Conservation (phyloP, 169 alveolate genomes). For the Plasmodium cynomolgi region DNA sequence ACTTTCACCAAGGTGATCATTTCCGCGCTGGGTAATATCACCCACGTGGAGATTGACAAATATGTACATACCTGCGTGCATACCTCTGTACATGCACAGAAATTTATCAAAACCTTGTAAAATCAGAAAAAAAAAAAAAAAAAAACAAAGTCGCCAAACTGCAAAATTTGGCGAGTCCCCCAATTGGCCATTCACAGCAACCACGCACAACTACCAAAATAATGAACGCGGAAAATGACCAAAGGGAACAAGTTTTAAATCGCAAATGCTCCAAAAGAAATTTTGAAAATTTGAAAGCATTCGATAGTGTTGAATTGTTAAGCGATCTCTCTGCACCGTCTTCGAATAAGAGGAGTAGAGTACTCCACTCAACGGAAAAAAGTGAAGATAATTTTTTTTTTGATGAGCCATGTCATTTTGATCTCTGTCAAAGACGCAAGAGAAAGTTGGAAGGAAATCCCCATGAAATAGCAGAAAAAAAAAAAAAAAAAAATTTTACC, state of each 20-base stretch:
- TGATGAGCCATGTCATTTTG: background rate
- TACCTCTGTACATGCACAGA: background rate
- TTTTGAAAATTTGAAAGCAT: constrained; percentile 4
- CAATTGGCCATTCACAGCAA: background rate
- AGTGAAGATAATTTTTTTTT: background rate
- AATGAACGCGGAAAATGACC: background rate
- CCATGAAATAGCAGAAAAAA: constrained; percentile 13
- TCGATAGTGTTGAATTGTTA: background rate
- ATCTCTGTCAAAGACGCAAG: background rate
- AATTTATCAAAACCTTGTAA: background rate
- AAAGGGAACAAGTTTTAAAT: constrained; percentile 3
- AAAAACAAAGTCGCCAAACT: background rate
- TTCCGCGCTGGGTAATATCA: background rate
- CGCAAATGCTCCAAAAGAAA: constrained; percentile 26
- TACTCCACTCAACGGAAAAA: background rate
- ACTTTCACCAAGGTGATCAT: background rate
- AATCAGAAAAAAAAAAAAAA: background rate
- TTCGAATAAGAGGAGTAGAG: constrained; percentile 26
- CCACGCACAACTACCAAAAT: background rate
- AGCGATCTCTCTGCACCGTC: background rate
- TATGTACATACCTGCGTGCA: background rate
- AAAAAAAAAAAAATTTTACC: constrained; percentile 27
- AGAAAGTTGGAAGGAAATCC: constrained; percentile 22
- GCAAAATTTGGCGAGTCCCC: background rate
- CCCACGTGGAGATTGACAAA: background rate